Evolutionary conservation across 305 asterid genomes (phyloP).

Genomic region (Withania somnifera): DNA sequence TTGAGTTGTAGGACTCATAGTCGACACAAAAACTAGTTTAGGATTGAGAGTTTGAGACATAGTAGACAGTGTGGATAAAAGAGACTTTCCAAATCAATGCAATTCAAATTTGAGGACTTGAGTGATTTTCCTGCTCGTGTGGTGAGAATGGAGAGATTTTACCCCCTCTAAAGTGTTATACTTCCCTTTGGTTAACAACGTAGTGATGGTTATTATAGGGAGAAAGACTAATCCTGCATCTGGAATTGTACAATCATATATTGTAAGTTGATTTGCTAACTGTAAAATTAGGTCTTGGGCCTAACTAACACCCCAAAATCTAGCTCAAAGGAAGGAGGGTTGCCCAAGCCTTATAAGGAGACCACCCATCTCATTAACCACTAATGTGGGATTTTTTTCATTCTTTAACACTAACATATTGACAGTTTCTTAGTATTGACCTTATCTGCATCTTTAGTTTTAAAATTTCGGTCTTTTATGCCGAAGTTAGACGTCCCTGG

Average conservation of each 20-base stretch:
- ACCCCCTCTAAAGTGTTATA: neutral
- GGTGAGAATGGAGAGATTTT: neutral
- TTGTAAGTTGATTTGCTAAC: neutral
- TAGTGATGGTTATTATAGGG: neutral
- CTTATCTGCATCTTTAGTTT: neutral
- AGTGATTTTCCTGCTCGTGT: neutral
- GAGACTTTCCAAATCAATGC: neutral
- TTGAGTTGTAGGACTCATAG: neutral
- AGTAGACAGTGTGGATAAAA: neutral
- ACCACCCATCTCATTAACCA: too few relatives aligned
- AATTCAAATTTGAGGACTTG: neutral
- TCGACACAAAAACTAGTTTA: neutral
- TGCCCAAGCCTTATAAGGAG: too few relatives aligned
- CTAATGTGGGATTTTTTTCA: too few relatives aligned
- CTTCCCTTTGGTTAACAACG: neutral
- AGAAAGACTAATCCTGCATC: neutral
- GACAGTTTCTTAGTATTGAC: neutral
- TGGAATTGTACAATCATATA: neutral
- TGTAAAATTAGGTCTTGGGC: too few relatives aligned
- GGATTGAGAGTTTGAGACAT: neutral
- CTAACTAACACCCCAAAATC: too few relatives aligned
- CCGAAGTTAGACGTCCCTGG: neutral
- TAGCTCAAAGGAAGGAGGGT: too few relatives aligned
- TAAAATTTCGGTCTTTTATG: neutral
- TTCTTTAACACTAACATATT: neutral